These are phyloP conservation scores for Tolypocladium inflatum DNA, from an alignment of 2,329 filamentous ascomycete genomes.

Conservation along the genomic window DNA sequence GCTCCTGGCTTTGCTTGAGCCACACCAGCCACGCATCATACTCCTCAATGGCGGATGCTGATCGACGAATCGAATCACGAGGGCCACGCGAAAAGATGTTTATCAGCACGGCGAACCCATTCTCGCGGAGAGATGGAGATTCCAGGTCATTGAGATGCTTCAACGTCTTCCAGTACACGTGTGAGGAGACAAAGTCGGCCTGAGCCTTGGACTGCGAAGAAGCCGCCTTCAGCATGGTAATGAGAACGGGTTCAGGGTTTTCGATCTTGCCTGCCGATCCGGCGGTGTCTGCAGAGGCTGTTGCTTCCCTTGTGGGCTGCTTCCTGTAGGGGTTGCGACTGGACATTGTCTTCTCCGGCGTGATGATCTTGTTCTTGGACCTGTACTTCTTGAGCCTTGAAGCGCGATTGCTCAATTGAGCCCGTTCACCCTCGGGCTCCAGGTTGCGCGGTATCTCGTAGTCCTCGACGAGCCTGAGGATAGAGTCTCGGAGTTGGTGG, in stretches of 20 bases:
- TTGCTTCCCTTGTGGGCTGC: slow-evolving; percentile 8
- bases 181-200: slow-evolving; percentile 74
- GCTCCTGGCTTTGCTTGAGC: slow-evolving; percentile 73
- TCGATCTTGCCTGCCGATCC: slow-evolving; percentile 16
- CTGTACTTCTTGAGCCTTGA: slow-evolving; percentile 50
- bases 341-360: slow-evolving; percentile 37
- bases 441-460: slow-evolving; percentile 67
- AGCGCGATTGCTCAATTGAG: slow-evolving; percentile 63
- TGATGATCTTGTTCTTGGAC: slow-evolving; percentile 49
- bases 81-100: slow-evolving; percentile 67
- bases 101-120: slow-evolving; percentile 62
- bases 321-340: slow-evolving; percentile 51
- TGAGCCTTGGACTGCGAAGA: slow-evolving; percentile 68
- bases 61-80: slow-evolving; percentile 58
- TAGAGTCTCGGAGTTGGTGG: slow-evolving; percentile 70
- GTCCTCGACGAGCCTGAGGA: slow-evolving; percentile 71
- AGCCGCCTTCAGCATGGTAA: slow-evolving; percentile 68
- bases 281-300: slow-evolving; percentile 2
- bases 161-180: slow-evolving; percentile 77
- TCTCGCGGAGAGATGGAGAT: slow-evolving; percentile 50
- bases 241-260: slow-evolving; percentile 45
- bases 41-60: slow-evolving; percentile 63
- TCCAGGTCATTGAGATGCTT: slow-evolving; percentile 59
- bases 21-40: slow-evolving; percentile 77
- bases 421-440: slow-evolving; percentile 47